Evolutionary conservation across 2,329 filamentous ascomycete species (phyloP).

Genomic region (Sclerotinia borealis): DNA sequence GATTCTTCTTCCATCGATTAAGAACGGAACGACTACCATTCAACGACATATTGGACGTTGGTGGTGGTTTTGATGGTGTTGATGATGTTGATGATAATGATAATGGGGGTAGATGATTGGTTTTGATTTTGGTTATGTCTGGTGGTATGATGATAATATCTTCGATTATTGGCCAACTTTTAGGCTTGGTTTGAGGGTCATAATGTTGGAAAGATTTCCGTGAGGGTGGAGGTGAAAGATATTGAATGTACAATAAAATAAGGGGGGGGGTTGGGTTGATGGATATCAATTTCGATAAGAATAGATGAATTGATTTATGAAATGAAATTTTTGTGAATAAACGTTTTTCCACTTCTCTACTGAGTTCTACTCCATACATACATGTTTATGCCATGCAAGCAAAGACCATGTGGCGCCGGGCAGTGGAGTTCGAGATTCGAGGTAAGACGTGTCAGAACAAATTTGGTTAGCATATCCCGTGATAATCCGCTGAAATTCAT

Average conservation of each 20-base stretch:
- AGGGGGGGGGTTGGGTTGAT: conserved; percentile 11
- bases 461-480: conserved; percentile 6
- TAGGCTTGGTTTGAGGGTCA: conserved; percentile 1
- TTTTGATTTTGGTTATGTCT: not conserved
- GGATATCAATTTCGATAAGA: conserved; percentile 7
- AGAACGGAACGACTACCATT: conserved; percentile 14
- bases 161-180: conserved; percentile 1
- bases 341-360: too few relatives aligned
- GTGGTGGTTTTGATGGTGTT: not conserved
- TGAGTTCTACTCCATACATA: not conserved
- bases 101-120: too few relatives aligned
- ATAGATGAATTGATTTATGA: not conserved
- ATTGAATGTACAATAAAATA: conserved; percentile 1
- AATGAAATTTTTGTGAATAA: conserved; percentile 3
- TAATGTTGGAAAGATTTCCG: conserved; percentile 7
- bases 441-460: conserved; percentile 11
- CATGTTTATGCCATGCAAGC: conserved; percentile 10
- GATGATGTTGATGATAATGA: not conserved
- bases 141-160: not conserved
- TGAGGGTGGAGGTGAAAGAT: conserved; percentile 4
- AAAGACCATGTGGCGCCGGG: conserved; percentile 12
- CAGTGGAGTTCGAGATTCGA: conserved; percentile 9
- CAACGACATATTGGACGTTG: conserved; percentile 14
- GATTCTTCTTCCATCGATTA: conserved; percentile 22
- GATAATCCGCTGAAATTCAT: not conserved